phyloP scores from a whole-genome alignment of 768 basidiomycete species.

The Flagelloscypha sp. region DNA sequence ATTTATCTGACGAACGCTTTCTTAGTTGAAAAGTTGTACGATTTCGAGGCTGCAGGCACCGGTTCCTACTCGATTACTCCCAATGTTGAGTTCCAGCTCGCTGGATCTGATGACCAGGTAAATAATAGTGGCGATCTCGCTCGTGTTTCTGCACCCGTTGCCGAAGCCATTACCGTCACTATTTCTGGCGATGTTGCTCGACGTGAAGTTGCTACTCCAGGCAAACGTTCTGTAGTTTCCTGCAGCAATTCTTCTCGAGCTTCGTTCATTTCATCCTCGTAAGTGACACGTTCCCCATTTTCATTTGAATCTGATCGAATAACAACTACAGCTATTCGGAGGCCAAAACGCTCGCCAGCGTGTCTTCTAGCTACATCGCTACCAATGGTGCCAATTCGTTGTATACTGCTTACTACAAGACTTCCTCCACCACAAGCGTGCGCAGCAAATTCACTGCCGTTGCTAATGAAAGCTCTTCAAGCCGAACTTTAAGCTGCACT shows the following conservation, averaged over 20 bases:
- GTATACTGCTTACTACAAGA: conserved; percentile 31
- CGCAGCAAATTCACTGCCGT: conserved; percentile 29
- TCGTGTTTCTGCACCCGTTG: conserved; percentile 18
- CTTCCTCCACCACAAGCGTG: conserved; percentile 25
- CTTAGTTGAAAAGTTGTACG: conserved; percentile 33
- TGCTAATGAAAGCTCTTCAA: conserved; percentile 29
- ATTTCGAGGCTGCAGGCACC: conserved; percentile 31
- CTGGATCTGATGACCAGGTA: conserved; percentile 14
- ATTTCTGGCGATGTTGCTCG: conserved; percentile 27
- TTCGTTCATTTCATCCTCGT: conserved; percentile 34
- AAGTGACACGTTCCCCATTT: too few relatives aligned
- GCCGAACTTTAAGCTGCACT: too few relatives aligned
- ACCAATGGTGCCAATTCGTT: conserved; percentile 30
- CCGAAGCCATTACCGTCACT: conserved; percentile 23
- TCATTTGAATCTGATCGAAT: too few relatives aligned
- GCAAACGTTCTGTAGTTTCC: conserved; percentile 30
- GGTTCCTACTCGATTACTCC: conserved; percentile 34
- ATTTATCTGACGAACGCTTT: background rate
- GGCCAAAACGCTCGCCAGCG: conserved; percentile 29
- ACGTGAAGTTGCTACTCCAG: conserved; percentile 20
- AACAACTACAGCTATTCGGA: conserved; percentile 25
- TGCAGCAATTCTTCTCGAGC: conserved; percentile 26
- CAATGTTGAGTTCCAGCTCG: conserved; percentile 27
- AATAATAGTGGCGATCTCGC: conserved; percentile 15
- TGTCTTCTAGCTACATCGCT: conserved; percentile 25